Evolutionary conservation across 192 early-diverging fungal species (phyloP).

Genomic region (Coemansia sp.): DNA sequence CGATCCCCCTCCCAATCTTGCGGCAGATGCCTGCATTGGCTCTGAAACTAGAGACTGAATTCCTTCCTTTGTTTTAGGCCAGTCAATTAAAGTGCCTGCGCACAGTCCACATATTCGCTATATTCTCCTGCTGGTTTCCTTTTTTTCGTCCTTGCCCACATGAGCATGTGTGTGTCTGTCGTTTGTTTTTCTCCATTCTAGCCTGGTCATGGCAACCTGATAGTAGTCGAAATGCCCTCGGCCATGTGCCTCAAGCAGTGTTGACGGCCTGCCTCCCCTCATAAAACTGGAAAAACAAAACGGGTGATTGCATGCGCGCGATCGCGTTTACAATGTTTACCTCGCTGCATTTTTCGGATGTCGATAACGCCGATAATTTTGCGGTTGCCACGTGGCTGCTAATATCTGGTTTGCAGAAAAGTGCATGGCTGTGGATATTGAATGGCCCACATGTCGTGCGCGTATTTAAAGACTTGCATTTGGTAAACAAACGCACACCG

Average conservation of each 20-base stretch:
- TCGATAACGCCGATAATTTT: background rate
- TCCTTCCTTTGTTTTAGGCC: too few relatives aligned
- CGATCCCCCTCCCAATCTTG: background rate
- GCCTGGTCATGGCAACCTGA: too few relatives aligned
- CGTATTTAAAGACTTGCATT: too few relatives aligned
- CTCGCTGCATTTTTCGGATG: slow-evolving; percentile 1
- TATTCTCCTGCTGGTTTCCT: too few relatives aligned
- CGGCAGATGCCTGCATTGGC: background rate
- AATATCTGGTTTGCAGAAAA: background rate
- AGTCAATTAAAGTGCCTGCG: too few relatives aligned
- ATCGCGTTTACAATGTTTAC: background rate
- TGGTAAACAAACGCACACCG: background rate
- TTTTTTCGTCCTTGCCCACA: too few relatives aligned
- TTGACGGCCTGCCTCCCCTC: background rate
- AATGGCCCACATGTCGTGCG: background rate
- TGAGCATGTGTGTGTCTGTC: background rate
- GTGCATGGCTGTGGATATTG: background rate
- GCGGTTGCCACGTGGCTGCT: background rate
- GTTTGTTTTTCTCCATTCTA: too few relatives aligned
- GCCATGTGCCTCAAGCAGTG: too few relatives aligned
- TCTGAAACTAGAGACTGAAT: background rate
- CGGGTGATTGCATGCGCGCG: background rate
- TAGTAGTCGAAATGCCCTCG: too few relatives aligned
- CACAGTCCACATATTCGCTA: too few relatives aligned
- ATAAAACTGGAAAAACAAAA: background rate